phyloP scores from a whole-genome alignment of 2,329 filamentous ascomycete species.

The Fusarium chlamydosporum region DNA sequence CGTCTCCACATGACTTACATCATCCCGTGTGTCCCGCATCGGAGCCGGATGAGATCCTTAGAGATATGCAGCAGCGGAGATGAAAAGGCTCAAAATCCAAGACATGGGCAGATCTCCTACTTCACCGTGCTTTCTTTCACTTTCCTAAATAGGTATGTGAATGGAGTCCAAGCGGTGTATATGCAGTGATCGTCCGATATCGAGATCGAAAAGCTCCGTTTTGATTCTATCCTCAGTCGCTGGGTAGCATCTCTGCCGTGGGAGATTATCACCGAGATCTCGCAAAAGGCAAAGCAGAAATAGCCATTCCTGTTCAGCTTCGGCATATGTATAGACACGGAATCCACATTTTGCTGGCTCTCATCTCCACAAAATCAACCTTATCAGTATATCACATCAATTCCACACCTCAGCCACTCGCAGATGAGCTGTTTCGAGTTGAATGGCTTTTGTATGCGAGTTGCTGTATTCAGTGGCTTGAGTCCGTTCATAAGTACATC shows the following conservation, averaged over 20 bases:
- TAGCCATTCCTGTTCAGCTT: slow-evolving; percentile 15
- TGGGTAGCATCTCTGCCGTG: background rate
- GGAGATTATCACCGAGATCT: background rate
- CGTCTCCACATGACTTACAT: slow-evolving; percentile 22
- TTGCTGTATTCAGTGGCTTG: background rate
- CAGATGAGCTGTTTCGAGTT: background rate
- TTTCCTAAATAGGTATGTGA: background rate
- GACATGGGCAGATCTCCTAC: slow-evolving; percentile 3
- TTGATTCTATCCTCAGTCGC: background rate
- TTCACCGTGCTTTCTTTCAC: background rate
- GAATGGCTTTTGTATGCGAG: background rate
- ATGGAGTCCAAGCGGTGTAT: background rate
- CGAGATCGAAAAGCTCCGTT: background rate
- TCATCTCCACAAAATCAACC: slow-evolving; percentile 9
- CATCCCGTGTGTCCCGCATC: slow-evolving; percentile 14
- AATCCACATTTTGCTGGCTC: slow-evolving; percentile 29
- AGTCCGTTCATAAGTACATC: too few species aligned
- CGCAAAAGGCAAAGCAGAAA: slow-evolving; percentile 21
- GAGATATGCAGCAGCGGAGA: slow-evolving; percentile 23
- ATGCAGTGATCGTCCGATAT: background rate
- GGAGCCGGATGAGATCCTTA: slow-evolving; percentile 24
- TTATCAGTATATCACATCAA: slow-evolving; percentile 28
- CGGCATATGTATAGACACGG: slow-evolving; percentile 9
- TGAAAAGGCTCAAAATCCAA: slow-evolving; percentile 21
- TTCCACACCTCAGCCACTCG: slow-evolving; percentile 17